These are phyloP conservation scores for Leccinellum albellum DNA, from an alignment of 768 basidiomycete genomes.

Conservation along the genomic window DNA sequence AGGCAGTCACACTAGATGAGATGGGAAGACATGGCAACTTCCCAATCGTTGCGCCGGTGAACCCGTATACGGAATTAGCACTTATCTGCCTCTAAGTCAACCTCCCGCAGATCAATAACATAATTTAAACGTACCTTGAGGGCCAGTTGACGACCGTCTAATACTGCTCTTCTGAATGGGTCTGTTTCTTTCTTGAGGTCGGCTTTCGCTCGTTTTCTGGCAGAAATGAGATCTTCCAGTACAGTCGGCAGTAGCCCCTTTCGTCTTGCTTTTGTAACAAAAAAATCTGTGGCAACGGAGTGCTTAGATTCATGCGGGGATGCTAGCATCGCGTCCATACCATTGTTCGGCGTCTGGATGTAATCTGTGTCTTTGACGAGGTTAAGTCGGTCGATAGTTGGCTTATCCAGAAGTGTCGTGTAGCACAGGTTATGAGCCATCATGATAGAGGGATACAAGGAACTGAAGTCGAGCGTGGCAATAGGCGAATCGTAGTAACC, in stretches of 20 bases:
- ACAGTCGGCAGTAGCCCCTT: constrained; percentile 92
- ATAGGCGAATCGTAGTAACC: constrained; percentile 97
- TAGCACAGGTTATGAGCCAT: constrained; percentile 99
- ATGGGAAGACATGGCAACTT: constrained; percentile 95
- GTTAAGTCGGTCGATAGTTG: constrained; percentile 69
- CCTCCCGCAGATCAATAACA: not conserved
- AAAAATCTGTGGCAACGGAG: constrained; percentile 60
- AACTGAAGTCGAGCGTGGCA: constrained; percentile 97
- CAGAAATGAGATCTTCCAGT: constrained; percentile 88
- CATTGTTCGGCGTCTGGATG: constrained; percentile 92
- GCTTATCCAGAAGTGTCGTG: constrained; percentile 86
- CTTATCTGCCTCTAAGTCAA: constrained; percentile 65
- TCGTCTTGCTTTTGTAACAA: constrained; percentile 65
- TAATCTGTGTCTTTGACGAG: constrained; percentile 88
- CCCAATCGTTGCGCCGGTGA: constrained; percentile 96
- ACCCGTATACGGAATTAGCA: constrained; percentile 98
- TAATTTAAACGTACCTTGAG: constrained; percentile 60
- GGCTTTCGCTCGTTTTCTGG: constrained; percentile 91
- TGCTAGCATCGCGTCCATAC: constrained; percentile 36
- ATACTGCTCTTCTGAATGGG: constrained; percentile 93
- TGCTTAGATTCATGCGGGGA: not conserved
- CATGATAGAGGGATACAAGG: constrained; percentile 99
- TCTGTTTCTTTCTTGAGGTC: constrained; percentile 97
- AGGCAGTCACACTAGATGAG: constrained; percentile 92
- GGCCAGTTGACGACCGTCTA: constrained; percentile 96